Base-by-base conservation (phyloP, 2,329 filamentous ascomycete species). In the Apiospora marii region DNA sequence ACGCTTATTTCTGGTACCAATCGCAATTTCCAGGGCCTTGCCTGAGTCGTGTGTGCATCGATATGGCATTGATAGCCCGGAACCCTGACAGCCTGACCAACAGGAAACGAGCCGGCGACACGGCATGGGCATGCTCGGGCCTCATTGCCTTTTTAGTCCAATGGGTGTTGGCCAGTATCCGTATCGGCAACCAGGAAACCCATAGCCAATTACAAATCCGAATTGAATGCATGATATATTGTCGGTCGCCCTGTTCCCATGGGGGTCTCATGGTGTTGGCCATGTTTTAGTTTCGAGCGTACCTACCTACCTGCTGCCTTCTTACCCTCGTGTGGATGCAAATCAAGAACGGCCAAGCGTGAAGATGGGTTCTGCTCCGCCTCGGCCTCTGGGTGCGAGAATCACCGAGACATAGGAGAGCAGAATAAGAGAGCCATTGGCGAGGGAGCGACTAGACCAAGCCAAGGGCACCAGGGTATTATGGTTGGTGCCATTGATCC, bases 31-130 rank as follows among this genome's bases (percentile, higher is more conserved):
- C 76, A 76, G 76, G 75, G 77, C 75, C 77, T 78, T 77, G 74
- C 74, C 69, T 72, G 74, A 76, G 74, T 77, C 68, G 71, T 64
- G 37, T 48, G 78, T 78, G 77, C 77, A 78, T 76, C 76, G 77
- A 78, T 78, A 75, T 64, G 58, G 77, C 75, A 71, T 61, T 58
- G 69, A 73, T 71, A 69, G 64, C 78, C 76, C 78, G 79, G 79
- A 78, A 79, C 75, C 74, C 48, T 76, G 74, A 74, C 79, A 80
- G 76, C 74, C 81, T 81, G 81, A 79, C 84, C 84, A 86, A 84
- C 84, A 83, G 83, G 84, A 86, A 83, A 79, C 74, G 77, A 82
- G 80, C 79, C 84, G 80, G 83, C 78, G 73, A 75, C 74, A 78
- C 80, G 77, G 79, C 80, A 80, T 76, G 77, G 77, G 78, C 76